Percentiles rank a stretch among this genome's conserved stretches.
Evolutionary conservation across 495 filamentous ascomycete species (phyloP).

Genomic region (Penicillium canariense): DNA sequence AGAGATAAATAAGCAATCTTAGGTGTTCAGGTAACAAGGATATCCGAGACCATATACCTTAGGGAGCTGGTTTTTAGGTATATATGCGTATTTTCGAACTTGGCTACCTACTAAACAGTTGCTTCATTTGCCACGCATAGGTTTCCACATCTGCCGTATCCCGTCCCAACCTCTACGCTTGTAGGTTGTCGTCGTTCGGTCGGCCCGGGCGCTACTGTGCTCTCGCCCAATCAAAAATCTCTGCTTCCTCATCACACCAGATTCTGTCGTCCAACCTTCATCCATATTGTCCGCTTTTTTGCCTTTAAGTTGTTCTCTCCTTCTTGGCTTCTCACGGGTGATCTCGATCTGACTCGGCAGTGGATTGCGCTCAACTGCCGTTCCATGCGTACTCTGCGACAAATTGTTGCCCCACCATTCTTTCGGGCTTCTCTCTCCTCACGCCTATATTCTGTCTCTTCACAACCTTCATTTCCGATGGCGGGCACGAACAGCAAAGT

Average conservation of each 20-base stretch:
- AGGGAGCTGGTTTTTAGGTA: too few relatives aligned
- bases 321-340: background rate
- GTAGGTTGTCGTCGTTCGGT: too few relatives aligned
- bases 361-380: slow-evolving; percentile 17
- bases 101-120: too few relatives aligned
- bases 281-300: background rate
- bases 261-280: background rate
- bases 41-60: too few relatives aligned
- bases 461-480: slow-evolving; percentile 1
- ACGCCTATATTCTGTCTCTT: slow-evolving; percentile 2
- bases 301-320: background rate
- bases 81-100: too few relatives aligned
- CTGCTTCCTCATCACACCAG: slow-evolving; percentile 20
- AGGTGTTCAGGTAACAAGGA: too few relatives aligned
- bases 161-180: too few relatives aligned
- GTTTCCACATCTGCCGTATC: too few relatives aligned
- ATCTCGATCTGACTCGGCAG: slow-evolving; percentile 11
- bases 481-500: slow-evolving; percentile 3
- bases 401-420: slow-evolving; percentile 6
- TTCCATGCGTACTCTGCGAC: slow-evolving; percentile 17
- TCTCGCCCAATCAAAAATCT: slow-evolving; percentile 21
- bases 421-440: slow-evolving; percentile 3
- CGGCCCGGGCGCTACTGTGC: background rate
- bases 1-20: too few relatives aligned
- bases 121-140: too few relatives aligned